Percentiles rank a stretch among this genome's conserved stretches.
phyloP scores from a whole-genome alignment of 495 filamentous ascomycete genomes.

The Annulohypoxylon bovei region DNA sequence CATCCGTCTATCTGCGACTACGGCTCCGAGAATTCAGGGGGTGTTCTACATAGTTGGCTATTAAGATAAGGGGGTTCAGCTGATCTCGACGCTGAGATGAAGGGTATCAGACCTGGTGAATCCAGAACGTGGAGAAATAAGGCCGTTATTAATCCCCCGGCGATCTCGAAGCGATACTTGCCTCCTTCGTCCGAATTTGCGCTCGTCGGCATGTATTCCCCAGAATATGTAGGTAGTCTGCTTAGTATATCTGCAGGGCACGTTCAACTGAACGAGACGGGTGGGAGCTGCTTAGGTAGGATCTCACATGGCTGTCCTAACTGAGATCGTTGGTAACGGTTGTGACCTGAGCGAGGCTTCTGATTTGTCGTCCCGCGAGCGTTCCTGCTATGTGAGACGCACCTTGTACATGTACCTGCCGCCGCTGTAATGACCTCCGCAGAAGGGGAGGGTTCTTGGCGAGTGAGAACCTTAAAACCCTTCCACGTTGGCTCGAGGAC shows the following conservation, averaged over 20 bases:
- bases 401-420: constrained; percentile 39
- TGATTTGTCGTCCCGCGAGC: constrained; percentile 27
- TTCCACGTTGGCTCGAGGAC: constrained; percentile 36
- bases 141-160: constrained; percentile 5
- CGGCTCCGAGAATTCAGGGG: constrained; percentile 16
- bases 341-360: constrained; percentile 33
- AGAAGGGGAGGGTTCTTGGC: constrained; percentile 36
- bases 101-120: not conserved
- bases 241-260: constrained; percentile 17
- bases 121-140: constrained; percentile 23
- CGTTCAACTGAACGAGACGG: not conserved
- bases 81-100: constrained; percentile 23
- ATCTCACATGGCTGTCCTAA: constrained; percentile 38
- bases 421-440: constrained; percentile 39
- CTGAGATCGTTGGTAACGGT: constrained; percentile 42
- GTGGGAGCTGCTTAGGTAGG: constrained; percentile 33
- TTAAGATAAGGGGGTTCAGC: constrained; percentile 19
- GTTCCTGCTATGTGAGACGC: constrained; percentile 25
- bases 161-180: constrained; percentile 1
- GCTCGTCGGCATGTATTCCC: not conserved
- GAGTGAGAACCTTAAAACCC: constrained; percentile 42
- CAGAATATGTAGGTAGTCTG: not conserved
- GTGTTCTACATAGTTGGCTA: constrained; percentile 8
- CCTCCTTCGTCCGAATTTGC: not conserved
- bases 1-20: constrained; percentile 29